Percentiles rank a stretch among this genome's conserved stretches.
These are phyloP conservation scores for Kandelia obovata DNA, from an alignment of 345 rosid species.

Conservation along the genomic window DNA sequence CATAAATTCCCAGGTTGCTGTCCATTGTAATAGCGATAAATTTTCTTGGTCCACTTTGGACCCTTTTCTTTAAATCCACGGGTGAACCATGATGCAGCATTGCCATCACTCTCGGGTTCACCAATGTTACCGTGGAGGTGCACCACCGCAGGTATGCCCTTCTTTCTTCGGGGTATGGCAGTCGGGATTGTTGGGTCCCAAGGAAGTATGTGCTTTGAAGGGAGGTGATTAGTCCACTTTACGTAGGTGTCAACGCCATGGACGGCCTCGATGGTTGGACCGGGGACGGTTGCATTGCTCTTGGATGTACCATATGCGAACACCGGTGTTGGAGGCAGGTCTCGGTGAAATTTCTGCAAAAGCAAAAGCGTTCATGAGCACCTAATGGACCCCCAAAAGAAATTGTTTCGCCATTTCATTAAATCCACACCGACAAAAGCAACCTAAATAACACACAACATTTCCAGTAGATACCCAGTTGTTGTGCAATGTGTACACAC, in stretches of 20 bases:
- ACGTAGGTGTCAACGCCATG: constrained; percentile 54
- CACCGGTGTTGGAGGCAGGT: constrained; percentile 75
- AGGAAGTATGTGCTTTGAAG: constrained; percentile 72
- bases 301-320: constrained; percentile 70
- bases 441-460: too few relatives aligned
- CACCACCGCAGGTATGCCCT: constrained; percentile 86
- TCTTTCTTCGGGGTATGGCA: constrained; percentile 38
- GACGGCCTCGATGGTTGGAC: constrained; percentile 88
- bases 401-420: too few relatives aligned
- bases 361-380: background rate
- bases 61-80: constrained; percentile 55
- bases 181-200: constrained; percentile 90
- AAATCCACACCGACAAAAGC: too few relatives aligned
- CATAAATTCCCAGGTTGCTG: constrained; percentile 91
- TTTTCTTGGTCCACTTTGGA: constrained; percentile 53
- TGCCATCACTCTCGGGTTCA: constrained; percentile 78
- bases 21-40: constrained; percentile 50
- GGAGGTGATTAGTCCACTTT: constrained; percentile 87
- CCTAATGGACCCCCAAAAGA: too few relatives aligned
- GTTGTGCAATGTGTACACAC: too few relatives aligned
- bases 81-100: constrained; percentile 80
- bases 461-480: too few relatives aligned
- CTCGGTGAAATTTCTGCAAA: constrained; percentile 80
- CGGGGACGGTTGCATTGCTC: constrained; percentile 66
- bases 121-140: constrained; percentile 86